Evolutionary conservation across 495 filamentous ascomycete genomes (phyloP).

Genomic region (Jackrogersella multiformis): DNA sequence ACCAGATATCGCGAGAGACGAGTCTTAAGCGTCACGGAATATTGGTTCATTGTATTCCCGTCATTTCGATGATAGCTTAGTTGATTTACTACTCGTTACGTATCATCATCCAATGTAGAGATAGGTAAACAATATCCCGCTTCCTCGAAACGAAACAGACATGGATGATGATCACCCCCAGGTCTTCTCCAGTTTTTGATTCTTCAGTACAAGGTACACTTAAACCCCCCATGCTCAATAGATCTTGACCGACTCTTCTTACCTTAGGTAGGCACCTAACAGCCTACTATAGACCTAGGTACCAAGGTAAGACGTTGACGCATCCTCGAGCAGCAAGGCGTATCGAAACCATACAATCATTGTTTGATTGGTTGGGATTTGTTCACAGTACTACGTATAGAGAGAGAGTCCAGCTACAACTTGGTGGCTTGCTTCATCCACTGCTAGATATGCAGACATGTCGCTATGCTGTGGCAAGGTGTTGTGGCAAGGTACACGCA

Average conservation of each 20-base stretch:
- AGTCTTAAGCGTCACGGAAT: background rate
- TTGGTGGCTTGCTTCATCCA: constrained; percentile 9
- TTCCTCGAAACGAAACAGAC: constrained; percentile 38
- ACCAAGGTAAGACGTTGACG: constrained; percentile 40
- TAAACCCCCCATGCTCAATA: background rate
- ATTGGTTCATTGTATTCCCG: constrained; percentile 28
- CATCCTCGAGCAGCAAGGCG: constrained; percentile 31
- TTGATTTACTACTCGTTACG: constrained; percentile 10
- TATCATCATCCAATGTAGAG: constrained; percentile 25
- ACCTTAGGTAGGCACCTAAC: no score
- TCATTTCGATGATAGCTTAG: constrained; percentile 13
- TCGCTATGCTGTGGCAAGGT: constrained; percentile 9
- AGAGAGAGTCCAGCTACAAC: background rate
- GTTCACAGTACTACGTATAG: constrained; percentile 8
- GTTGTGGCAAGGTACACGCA: constrained; percentile 24
- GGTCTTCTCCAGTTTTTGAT: constrained; percentile 38
- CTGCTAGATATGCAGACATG: no score
- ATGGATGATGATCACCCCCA: constrained; percentile 28
- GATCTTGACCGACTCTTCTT: constrained; percentile 40
- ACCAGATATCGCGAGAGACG: constrained; percentile 1
- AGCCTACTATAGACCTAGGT: background rate
- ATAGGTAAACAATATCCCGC: constrained; percentile 16
- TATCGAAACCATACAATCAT: constrained; percentile 2
- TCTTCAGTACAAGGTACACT: constrained; percentile 16
- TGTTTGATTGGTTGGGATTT: constrained; percentile 19